These are phyloP conservation scores for Globisporangium recalcitrans DNA, from an alignment of 352 stramenopile genomes.

Conservation along the genomic window DNA sequence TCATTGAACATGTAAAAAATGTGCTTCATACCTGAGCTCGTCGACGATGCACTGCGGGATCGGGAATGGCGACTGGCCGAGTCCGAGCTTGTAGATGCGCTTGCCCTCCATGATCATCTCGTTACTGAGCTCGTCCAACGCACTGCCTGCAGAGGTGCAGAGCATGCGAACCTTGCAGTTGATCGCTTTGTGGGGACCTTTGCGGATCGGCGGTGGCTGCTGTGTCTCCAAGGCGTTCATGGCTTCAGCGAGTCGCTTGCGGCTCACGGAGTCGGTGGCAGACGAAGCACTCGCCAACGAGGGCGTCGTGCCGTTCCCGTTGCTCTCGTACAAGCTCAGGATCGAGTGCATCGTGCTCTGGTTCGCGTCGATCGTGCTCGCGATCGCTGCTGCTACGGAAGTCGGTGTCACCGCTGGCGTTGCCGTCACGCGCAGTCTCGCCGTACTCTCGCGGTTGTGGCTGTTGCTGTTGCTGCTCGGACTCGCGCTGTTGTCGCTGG, in stretches of 20 bases:
- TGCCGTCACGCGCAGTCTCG: not conserved
- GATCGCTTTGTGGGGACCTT: conserved; percentile 71
- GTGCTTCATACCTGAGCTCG: conserved; percentile 54
- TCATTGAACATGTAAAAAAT: conserved; percentile 4
- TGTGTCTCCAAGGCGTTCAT: conserved; percentile 20
- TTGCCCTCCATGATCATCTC: conserved; percentile 78
- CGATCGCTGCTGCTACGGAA: not conserved
- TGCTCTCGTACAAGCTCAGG: conserved; percentile 16
- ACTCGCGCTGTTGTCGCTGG: conserved; percentile 11
- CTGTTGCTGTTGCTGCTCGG: conserved; percentile 18
- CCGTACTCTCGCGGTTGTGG: not conserved
- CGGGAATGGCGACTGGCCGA: conserved; percentile 85
- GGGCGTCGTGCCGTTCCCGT: conserved; percentile 14
- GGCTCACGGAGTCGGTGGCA: conserved; percentile 3
- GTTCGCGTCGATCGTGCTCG: conserved; percentile 11
- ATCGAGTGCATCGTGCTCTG: conserved; percentile 15
- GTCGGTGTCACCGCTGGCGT: not conserved
- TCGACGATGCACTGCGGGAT: conserved; percentile 86
- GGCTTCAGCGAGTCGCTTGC: conserved; percentile 45
- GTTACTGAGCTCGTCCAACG: conserved; percentile 83
- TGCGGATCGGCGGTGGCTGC: conserved; percentile 13
- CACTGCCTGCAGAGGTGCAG: conserved; percentile 68
- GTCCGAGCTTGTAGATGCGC: conserved; percentile 78
- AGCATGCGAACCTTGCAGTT: conserved; percentile 87
- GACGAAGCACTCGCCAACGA: not conserved